These are phyloP conservation scores for Aegilops longissima DNA, from an alignment of 176 grass and related monocot genomes.

Conservation along the genomic window DNA sequence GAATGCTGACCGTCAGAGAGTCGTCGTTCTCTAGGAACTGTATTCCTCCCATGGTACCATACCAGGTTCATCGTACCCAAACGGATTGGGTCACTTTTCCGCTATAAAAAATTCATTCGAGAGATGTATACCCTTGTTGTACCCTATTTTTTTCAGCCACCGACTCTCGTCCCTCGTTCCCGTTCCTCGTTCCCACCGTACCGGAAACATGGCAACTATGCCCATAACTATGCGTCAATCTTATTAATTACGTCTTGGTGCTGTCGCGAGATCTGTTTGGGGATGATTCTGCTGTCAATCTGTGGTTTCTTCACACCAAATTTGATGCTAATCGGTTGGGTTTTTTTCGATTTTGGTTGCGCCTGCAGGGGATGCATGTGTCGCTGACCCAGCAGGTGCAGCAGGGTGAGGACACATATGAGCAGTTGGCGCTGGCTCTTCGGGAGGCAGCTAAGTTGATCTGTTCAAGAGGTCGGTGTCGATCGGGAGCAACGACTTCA, in stretches of 20 bases:
- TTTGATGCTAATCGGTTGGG: not conserved
- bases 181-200: too few species aligned
- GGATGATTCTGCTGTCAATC: not conserved
- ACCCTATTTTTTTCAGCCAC: too few species aligned
- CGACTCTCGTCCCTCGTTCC: too few species aligned
- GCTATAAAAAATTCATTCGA: too few species aligned
- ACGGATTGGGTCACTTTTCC: too few species aligned
- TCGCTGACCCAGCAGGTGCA: conserved; percentile 74
- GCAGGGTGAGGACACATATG: conserved; percentile 63
- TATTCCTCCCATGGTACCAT: too few species aligned
- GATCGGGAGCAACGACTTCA: conserved; percentile 77
- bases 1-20: too few species aligned
- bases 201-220: too few species aligned
- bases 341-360: not conserved
- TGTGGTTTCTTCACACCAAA: not conserved
- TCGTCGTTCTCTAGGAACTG: too few species aligned
- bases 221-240: not conserved
- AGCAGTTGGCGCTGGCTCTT: conserved; percentile 55
- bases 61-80: too few species aligned
- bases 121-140: too few species aligned
- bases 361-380: conserved; percentile 61
- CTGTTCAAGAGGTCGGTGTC: conserved; percentile 57
- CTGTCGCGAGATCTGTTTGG: not conserved
- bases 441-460: conserved; percentile 49
- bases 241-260: not conserved